Conservation (phyloP, 257 asterid species). For the Eustoma russellianum region DNA sequence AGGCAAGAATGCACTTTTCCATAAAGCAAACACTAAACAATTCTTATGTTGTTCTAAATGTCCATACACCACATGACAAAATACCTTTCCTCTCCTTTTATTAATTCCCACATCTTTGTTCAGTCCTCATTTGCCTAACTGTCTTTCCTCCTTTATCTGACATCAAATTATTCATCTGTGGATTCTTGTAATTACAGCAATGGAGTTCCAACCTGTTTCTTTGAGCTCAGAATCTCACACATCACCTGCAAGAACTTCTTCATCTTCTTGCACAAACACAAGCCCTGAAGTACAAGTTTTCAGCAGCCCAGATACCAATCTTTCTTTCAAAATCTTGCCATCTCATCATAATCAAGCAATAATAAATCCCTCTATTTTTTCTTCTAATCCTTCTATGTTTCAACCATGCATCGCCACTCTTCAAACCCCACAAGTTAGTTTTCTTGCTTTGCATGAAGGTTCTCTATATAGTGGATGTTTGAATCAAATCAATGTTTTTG, state of each 20-base stretch:
- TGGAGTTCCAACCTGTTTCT: conserved; percentile 25
- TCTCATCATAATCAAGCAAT: neutral
- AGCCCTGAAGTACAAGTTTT: conserved; percentile 32
- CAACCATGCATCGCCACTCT: conserved; percentile 18
- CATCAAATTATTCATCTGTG: neutral
- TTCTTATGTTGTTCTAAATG: conserved; percentile 4
- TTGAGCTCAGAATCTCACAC: conserved; percentile 10
- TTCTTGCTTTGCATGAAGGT: conserved; percentile 33
- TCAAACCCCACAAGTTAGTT: conserved; percentile 38
- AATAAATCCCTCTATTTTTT: neutral
- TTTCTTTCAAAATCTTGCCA: conserved; percentile 8
- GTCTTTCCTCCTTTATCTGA: neutral
- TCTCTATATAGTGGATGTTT: conserved; percentile 41
- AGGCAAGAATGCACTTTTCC: conserved; percentile 8
- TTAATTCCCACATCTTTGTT: conserved; percentile 13
- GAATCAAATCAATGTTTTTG: conserved; percentile 30
- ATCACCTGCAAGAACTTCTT: conserved; percentile 9
- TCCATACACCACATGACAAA: conserved; percentile 18
- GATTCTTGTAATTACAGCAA: conserved; percentile 4
- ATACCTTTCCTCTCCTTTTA: conserved; percentile 8
- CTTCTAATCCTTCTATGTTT: neutral
- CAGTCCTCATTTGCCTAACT: conserved; percentile 5
- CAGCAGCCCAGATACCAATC: conserved; percentile 23
- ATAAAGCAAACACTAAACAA: conserved; percentile 7
- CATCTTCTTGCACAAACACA: conserved; percentile 19